Conservation (phyloP, 768 basidiomycete genomes). For the Roridomyces roridus region DNA sequence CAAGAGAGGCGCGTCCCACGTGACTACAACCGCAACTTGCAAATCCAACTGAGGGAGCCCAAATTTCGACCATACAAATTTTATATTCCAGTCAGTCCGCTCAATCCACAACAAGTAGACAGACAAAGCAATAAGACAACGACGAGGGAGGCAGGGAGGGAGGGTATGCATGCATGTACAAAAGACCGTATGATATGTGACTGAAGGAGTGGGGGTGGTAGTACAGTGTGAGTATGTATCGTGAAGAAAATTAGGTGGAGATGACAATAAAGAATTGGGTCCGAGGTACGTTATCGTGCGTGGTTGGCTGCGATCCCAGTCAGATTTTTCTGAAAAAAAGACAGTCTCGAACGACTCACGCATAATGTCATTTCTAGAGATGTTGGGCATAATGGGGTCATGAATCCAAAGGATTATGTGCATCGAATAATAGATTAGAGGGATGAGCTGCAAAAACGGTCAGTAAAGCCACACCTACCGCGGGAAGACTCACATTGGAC, state of each 20-base stretch:
- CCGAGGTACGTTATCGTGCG: conserved; percentile 15
- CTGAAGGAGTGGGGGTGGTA: too few species aligned
- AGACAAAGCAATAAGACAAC: conserved; percentile 10
- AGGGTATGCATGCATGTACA: conserved; percentile 7
- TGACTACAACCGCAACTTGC: too few species aligned
- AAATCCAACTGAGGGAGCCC: too few species aligned
- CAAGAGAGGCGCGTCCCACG: too few species aligned
- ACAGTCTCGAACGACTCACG: conserved; percentile 13
- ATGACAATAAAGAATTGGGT: background rate
- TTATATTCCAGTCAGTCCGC: too few species aligned
- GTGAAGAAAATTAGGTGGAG: conserved; percentile 13
- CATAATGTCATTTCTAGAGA: conserved; percentile 25
- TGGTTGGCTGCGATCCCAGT: conserved; percentile 1
- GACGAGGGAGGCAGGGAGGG: too few species aligned
- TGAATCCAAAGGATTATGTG: background rate
- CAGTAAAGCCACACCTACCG: background rate
- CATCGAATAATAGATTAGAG: conserved; percentile 11
- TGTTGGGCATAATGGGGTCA: conserved; percentile 12
- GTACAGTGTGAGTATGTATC: background rate
- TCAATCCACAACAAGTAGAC: too few species aligned
- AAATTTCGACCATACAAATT: too few species aligned
- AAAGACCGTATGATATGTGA: conserved; percentile 1
- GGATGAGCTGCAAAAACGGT: background rate
- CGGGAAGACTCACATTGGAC: too few species aligned
- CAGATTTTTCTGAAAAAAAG: background rate